A percentile compares a stretch with the other conserved stretches of the same genome.
Evolutionary conservation across 768 basidiomycete genomes (phyloP).

Genomic region (Kondoa malvinella): DNA sequence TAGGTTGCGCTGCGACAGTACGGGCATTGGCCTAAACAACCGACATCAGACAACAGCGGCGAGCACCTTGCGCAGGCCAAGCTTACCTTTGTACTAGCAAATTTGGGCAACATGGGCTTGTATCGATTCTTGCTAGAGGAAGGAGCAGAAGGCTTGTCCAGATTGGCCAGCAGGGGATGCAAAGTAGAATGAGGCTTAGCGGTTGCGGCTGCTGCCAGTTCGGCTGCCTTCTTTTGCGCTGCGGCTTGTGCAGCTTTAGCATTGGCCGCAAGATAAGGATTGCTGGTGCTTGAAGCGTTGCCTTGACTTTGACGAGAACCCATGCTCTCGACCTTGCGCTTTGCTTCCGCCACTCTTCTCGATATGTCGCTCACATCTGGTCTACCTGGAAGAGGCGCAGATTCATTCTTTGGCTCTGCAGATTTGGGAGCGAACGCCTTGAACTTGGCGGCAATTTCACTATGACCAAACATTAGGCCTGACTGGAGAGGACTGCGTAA

Average conservation of each 20-base stretch:
- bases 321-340: constrained; percentile 63
- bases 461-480: constrained; percentile 71
- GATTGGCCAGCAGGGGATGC: constrained; percentile 29
- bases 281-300: too few species aligned
- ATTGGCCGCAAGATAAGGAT: constrained; percentile 47
- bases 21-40: constrained; percentile 46
- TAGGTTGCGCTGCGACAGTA: constrained; percentile 45
- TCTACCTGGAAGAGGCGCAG: constrained; percentile 15
- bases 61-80: not conserved
- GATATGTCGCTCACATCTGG: constrained; percentile 46
- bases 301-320: constrained; percentile 41
- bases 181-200: constrained; percentile 21
- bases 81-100: constrained; percentile 73
- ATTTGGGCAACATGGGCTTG: constrained; percentile 98
- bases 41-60: not conserved
- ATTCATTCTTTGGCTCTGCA: constrained; percentile 30
- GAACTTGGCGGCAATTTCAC: constrained; percentile 32
- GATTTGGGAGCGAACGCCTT: constrained; percentile 29
- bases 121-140: constrained; percentile 71
- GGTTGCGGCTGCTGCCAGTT: not conserved
- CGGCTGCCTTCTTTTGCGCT: not conserved
- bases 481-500: constrained; percentile 33
- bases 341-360: constrained; percentile 65
- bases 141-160: constrained; percentile 34
- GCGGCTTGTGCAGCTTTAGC: constrained; percentile 28